Evolutionary conservation across 164 flowering plant species (phyloP).

Genomic region (Aristolochia contorta): DNA sequence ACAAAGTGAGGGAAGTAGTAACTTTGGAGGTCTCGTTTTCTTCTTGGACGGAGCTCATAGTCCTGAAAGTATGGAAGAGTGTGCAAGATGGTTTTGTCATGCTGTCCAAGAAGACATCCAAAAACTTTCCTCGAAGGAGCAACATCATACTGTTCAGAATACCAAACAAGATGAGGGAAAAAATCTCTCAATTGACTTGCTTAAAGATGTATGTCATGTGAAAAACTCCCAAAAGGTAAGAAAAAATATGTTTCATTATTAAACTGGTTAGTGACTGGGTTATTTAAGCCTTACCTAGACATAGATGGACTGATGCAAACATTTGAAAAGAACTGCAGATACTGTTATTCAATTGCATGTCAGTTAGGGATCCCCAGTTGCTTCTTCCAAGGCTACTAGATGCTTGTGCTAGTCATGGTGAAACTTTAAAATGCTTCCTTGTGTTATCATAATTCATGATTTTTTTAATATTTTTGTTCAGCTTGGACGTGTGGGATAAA

Average conservation of each 20-base stretch:
- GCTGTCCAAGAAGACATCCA: conserved; percentile 44
- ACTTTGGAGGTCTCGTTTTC: conserved; percentile 52
- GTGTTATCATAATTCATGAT: not conserved
- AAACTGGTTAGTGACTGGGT: not conserved
- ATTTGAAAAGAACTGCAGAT: conserved; percentile 49
- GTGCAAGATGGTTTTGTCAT: conserved; percentile 79
- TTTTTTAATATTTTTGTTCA: not conserved
- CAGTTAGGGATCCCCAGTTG: conserved; percentile 83
- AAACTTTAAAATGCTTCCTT: not conserved
- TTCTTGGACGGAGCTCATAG: conserved; percentile 98
- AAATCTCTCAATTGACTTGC: conserved; percentile 11
- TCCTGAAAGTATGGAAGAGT: conserved; percentile 95
- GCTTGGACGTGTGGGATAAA: too few relatives aligned
- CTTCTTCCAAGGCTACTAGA: conserved; percentile 66
- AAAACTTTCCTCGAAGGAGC: conserved; percentile 14
- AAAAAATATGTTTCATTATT: not conserved
- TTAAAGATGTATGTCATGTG: conserved; percentile 3
- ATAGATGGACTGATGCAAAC: conserved; percentile 10
- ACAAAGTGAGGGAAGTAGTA: conserved; percentile 16
- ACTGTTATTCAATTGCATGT: conserved; percentile 89
- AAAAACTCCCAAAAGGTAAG: conserved; percentile 43
- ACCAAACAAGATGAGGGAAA: conserved; percentile 19
- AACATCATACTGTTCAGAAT: conserved; percentile 14
- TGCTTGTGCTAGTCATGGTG: conserved; percentile 79
- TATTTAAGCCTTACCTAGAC: not conserved